Evolutionary conservation across 2,329 filamentous ascomycete species (phyloP).

Genomic region (Lecanoromycetidae sp.): DNA sequence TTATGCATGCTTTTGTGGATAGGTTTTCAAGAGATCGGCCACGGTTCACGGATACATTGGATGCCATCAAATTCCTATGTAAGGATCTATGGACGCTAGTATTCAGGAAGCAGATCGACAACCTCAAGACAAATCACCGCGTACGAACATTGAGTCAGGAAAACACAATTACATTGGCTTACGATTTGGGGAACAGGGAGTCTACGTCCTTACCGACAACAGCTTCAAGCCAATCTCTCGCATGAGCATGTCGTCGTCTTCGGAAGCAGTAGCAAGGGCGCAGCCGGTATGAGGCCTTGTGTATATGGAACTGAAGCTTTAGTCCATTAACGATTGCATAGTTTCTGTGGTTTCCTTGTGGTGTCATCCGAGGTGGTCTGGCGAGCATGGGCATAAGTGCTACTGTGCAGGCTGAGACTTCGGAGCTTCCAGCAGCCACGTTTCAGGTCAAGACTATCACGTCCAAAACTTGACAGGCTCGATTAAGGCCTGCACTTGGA

Average conservation of each 20-base stretch:
- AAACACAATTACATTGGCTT: neutral
- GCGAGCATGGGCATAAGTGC: slow-evolving; percentile 84
- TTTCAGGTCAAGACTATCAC: slow-evolving; percentile 89
- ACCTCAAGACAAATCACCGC: slow-evolving; percentile 94
- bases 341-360: slow-evolving; percentile 94
- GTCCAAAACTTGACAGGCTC: slow-evolving; percentile 45
- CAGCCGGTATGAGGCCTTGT: slow-evolving; percentile 53
- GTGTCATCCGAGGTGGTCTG: slow-evolving; percentile 80
- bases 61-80: slow-evolving; percentile 96
- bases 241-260: slow-evolving; percentile 73
- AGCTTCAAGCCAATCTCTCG: slow-evolving; percentile 75
- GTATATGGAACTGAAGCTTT: neutral
- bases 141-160: slow-evolving; percentile 33
- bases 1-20: neutral
- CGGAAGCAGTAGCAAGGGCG: slow-evolving; percentile 60
- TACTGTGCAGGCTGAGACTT: slow-evolving; percentile 81
- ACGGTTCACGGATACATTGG: slow-evolving; percentile 80
- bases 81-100: slow-evolving; percentile 94
- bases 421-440: slow-evolving; percentile 72
- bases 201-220: slow-evolving; percentile 92
- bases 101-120: slow-evolving; percentile 95
- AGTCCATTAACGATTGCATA: too few species aligned
- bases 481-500: neutral
- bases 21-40: slow-evolving; percentile 75
- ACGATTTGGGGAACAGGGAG: slow-evolving; percentile 45